Conservation (phyloP, 202 grass and related monocot genomes). For the Panicum hallii region DNA sequence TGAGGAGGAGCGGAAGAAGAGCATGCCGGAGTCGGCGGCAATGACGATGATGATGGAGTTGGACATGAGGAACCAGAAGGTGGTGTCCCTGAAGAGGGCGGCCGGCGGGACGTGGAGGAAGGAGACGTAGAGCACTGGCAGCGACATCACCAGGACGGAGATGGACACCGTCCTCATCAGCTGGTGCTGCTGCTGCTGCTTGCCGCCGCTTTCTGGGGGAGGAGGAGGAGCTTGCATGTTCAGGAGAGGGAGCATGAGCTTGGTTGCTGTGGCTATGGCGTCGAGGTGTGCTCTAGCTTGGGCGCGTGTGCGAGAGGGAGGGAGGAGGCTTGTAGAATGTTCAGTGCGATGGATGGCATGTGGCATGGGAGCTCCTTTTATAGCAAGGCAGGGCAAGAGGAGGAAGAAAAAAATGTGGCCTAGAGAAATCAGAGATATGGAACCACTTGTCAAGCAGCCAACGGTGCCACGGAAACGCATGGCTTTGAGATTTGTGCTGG, state of each 20-base stretch:
- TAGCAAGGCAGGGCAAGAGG: constrained; percentile 21
- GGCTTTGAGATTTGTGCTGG: background rate
- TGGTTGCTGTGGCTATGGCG: background rate
- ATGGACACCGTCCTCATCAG: constrained; percentile 70
- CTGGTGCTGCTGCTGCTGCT: constrained; percentile 24
- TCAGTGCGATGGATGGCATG: constrained; percentile 15
- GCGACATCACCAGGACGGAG: constrained; percentile 69
- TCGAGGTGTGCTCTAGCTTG: background rate
- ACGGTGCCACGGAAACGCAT: background rate
- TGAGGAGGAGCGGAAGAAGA: constrained; percentile 58
- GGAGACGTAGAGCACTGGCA: constrained; percentile 84
- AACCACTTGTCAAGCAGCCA: background rate
- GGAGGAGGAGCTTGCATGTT: constrained; percentile 34
- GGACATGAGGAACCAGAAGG: constrained; percentile 97
- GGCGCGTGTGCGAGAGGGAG: background rate
- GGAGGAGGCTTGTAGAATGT: constrained; percentile 18
- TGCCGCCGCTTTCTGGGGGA: background rate
- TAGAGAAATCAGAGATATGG: background rate
- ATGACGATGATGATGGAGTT: constrained; percentile 95
- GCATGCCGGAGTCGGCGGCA: constrained; percentile 66
- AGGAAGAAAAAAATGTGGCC: background rate
- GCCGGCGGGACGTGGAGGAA: constrained; percentile 71
- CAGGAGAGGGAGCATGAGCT: constrained; percentile 47
- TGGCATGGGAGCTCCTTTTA: constrained; percentile 47
- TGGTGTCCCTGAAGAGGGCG: constrained; percentile 79